A percentile compares a stretch with the other conserved stretches of the same genome.
phyloP scores from a whole-genome alignment of 139 green algal genomes.

The Chlorella sp. region DNA sequence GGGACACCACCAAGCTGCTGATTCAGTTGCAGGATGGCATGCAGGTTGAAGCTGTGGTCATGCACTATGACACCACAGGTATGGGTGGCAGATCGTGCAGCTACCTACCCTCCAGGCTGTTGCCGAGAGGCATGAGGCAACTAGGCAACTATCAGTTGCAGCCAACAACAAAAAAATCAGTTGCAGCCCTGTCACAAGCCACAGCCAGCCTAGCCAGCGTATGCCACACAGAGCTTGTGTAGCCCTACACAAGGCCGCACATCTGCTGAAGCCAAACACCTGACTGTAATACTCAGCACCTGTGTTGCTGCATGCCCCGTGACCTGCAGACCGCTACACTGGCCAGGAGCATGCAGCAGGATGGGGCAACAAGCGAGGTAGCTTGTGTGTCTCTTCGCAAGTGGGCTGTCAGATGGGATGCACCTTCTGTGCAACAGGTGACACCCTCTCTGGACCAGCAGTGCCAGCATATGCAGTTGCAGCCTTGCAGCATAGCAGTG shows the following conservation, averaged over 20 bases:
- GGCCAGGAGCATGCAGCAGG: neutral
- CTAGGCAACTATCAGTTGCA: neutral
- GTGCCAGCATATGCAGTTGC: too few relatives aligned
- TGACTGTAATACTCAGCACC: neutral
- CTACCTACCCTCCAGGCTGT: neutral
- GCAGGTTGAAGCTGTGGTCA: slow-evolving; percentile 82
- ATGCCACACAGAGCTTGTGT: neutral
- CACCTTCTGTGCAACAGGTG: slow-evolving; percentile 94
- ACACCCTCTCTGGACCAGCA: too few relatives aligned
- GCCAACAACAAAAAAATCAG: neutral
- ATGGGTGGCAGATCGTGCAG: too few relatives aligned
- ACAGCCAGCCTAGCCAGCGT: neutral
- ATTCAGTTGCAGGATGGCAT: slow-evolving; percentile 87
- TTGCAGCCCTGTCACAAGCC: neutral
- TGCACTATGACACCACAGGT: slow-evolving; percentile 73
- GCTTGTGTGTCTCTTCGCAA: slow-evolving; percentile 78
- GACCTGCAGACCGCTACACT: neutral
- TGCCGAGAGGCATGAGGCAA: neutral
- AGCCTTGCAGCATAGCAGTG: too few relatives aligned
- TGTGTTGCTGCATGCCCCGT: neutral
- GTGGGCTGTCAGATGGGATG: slow-evolving; percentile 94
- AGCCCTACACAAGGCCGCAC: neutral
- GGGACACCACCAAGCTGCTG: slow-evolving; percentile 80
- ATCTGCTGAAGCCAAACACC: neutral
- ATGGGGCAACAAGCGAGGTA: slow-evolving; percentile 43